Percentiles rank a stretch among this genome's conserved stretches.
phyloP scores from a whole-genome alignment of 352 stramenopile genomes.

The Saprolegnia parasitica region DNA sequence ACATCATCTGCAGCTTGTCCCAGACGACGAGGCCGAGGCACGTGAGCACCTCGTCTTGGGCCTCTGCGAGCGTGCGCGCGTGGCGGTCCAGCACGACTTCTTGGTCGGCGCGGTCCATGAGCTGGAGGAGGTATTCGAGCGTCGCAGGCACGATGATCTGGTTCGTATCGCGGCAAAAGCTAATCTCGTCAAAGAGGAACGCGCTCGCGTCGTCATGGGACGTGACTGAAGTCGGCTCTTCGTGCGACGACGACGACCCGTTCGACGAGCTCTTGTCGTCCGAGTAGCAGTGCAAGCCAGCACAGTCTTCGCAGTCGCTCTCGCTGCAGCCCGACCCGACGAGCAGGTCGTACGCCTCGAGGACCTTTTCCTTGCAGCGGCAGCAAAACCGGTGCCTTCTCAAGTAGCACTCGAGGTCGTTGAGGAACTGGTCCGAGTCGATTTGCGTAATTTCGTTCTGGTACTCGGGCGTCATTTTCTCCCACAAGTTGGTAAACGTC shows the following conservation, averaged over 20 bases:
- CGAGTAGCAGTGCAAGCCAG: conserved; percentile 56
- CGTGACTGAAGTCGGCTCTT: conserved; percentile 21
- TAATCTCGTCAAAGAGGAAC: conserved; percentile 83
- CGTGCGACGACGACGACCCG: conserved; percentile 18
- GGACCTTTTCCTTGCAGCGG: conserved; percentile 83
- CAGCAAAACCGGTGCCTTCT: conserved; percentile 83
- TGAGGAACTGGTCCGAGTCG: conserved; percentile 83
- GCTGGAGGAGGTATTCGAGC: conserved; percentile 79
- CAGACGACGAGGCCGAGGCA: conserved; percentile 85
- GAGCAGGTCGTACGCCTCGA: conserved; percentile 83
- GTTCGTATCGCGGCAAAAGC: conserved; percentile 70
- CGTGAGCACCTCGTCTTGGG: conserved; percentile 82
- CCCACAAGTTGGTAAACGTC: conserved; percentile 73
- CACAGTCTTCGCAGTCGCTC: conserved; percentile 82
- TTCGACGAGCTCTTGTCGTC: conserved; percentile 28
- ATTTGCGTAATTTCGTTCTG: conserved; percentile 79
- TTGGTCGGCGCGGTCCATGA: conserved; percentile 79
- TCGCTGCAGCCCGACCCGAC: conserved; percentile 80
- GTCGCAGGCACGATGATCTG: conserved; percentile 81
- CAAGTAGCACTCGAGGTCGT: conserved; percentile 77
- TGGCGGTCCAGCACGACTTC: conserved; percentile 78
- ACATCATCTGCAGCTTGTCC: conserved; percentile 83
- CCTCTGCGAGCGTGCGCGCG: conserved; percentile 76
- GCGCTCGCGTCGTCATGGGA: conserved; percentile 82
- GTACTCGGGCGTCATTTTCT: conserved; percentile 70